Evolutionary conservation across 2,329 filamentous ascomycete species (phyloP).

Genomic region (Epichloe glyceriae): DNA sequence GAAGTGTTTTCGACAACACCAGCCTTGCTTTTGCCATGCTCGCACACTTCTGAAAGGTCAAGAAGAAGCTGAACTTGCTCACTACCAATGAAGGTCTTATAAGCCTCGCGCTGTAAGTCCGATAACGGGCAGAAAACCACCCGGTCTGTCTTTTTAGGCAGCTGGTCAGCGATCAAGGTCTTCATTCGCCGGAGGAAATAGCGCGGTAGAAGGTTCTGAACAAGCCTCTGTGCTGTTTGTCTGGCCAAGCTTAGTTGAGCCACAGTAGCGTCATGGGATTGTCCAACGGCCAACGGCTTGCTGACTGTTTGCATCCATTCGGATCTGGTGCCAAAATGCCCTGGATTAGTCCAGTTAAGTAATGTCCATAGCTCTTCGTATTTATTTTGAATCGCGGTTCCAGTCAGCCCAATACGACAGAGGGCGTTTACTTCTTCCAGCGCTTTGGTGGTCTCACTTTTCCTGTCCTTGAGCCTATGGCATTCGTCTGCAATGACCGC

Average conservation of each 20-base stretch:
- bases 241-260: constrained; percentile 71
- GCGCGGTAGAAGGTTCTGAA: constrained; percentile 72
- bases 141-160: constrained; percentile 87
- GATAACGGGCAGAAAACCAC: constrained; percentile 94
- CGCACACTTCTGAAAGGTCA: constrained; percentile 52
- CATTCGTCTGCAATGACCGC: constrained; percentile 91
- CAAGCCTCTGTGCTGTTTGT: constrained; percentile 70
- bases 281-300: constrained; percentile 70
- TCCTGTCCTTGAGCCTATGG: constrained; percentile 68
- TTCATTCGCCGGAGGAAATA: constrained; percentile 94
- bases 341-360: constrained; percentile 91
- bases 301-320: constrained; percentile 73
- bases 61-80: constrained; percentile 58
- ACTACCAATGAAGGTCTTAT: constrained; percentile 63
- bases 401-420: constrained; percentile 84
- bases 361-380: constrained; percentile 97
- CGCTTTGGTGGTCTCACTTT: constrained; percentile 56
- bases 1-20: constrained; percentile 59
- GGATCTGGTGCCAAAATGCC: constrained; percentile 45
- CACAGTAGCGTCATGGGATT: constrained; percentile 82
- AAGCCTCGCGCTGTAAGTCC: constrained; percentile 65
- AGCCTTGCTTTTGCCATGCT: constrained; percentile 56
- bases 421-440: constrained; percentile 87
- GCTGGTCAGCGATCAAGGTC: constrained; percentile 75
- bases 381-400: constrained; percentile 94